Evolutionary conservation across 371 early-diverging fungal species (phyloP), one percentile per base, ranked within the genome.

Genomic region (Sporodiniella umbellata): DNA sequence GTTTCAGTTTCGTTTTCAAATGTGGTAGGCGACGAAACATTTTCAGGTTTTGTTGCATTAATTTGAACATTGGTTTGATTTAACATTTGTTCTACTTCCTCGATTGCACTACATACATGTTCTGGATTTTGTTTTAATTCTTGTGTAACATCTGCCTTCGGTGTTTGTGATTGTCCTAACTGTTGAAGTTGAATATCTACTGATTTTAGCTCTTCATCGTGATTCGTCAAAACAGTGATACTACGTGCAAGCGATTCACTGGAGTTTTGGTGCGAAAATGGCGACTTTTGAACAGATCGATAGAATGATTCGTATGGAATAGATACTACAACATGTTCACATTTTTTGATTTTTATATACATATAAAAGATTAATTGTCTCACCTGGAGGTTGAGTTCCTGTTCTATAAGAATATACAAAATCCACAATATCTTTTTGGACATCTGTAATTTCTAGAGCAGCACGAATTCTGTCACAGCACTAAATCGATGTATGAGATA

Each of bases 391-490:
- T 17, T 46, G 50, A 5, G 39, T 58, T 3, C 72, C 68, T 35
- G 76, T 75, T 24, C 62, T 47, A 45, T 67, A 56, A 23, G 39
- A 56, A 23, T 56, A 45, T 11, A 75, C 61, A 42, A 75, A 72
- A 3, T 24, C 49, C 8, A 51, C 21, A 14, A 75, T 68, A 33
- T 75, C 76, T 18, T 61, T 63, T 24, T 63, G 55, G 7, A 67
- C 63, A 42, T 70, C 62, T 0, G 68, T 68, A 12, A 60, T 54
- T 50, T 72, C 76, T 43, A 75, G 48, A 25, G 71, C 62, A 7
- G 66, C 62, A 5, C 68, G 70, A 26, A 75, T 68, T 33, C 68
- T 56, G 33, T 70, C 72, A 51, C 70, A 69, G 42, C 69, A 61
- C 67, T 68, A 47, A n/a, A 22, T 19, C 5, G 17, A 24, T 33